These are phyloP conservation scores for Paspalum vaginatum DNA, from an alignment of 176 grass and related monocot genomes.

Conservation along the genomic window DNA sequence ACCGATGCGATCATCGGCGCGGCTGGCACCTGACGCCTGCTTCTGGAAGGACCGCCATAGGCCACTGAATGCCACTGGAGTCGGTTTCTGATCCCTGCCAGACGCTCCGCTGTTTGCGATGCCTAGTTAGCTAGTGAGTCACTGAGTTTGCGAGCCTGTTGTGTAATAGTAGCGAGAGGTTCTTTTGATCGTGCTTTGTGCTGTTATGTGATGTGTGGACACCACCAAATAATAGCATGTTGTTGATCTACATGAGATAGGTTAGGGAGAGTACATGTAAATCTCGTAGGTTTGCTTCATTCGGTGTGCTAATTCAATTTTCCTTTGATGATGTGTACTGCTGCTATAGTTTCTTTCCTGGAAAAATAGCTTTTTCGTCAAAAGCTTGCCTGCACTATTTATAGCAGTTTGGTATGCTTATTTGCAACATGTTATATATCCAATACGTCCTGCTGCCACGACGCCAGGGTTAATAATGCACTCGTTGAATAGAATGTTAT, in stretches of 20 bases:
- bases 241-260: constrained; percentile 49
- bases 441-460: background rate
- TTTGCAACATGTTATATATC: background rate
- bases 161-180: constrained; percentile 54
- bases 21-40: constrained; percentile 73
- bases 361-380: background rate
- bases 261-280: constrained; percentile 49
- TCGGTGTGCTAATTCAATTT: constrained; percentile 21
- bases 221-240: constrained; percentile 55
- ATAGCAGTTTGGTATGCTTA: background rate
- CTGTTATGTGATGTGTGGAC: constrained; percentile 63
- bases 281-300: constrained; percentile 40
- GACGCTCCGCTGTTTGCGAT: constrained; percentile 16
- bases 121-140: constrained; percentile 48
- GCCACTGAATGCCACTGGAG: constrained; percentile 69
- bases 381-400: too few relatives aligned
- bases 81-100: constrained; percentile 68
- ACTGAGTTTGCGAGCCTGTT: constrained; percentile 39
- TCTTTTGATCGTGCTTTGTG: constrained; percentile 48
- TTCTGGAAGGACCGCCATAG: constrained; percentile 97
- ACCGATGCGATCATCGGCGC: constrained; percentile 72
- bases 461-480: background rate
- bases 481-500: background rate
- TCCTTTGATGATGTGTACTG: background rate
- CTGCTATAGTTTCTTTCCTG: background rate